Percentiles rank a stretch among this genome's conserved stretches.
Evolutionary conservation across 2,329 filamentous ascomycete species (phyloP).

Genomic region (Verticillium klebahnii): DNA sequence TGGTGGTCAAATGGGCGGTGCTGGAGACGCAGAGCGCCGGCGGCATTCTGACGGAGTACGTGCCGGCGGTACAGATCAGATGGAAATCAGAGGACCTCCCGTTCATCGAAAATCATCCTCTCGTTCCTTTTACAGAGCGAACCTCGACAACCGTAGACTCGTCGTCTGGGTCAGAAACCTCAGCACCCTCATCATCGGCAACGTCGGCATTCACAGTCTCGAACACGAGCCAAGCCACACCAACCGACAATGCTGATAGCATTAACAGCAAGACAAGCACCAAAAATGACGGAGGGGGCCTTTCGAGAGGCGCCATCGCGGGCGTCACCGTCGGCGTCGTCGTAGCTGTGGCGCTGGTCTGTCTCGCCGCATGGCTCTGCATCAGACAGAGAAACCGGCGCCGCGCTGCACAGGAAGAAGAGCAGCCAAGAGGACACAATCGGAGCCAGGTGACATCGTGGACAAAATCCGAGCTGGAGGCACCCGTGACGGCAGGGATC

Average conservation of each 20-base stretch:
- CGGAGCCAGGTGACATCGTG: neutral
- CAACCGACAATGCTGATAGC: too few relatives aligned
- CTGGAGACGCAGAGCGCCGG: neutral
- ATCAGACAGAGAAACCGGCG: neutral
- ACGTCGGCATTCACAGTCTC: neutral
- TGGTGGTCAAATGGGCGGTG: neutral
- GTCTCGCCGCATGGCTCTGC: neutral
- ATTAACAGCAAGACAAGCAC: neutral
- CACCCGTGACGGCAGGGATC: neutral
- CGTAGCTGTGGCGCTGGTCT: neutral
- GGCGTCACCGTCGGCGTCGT: neutral
- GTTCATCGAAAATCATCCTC: neutral
- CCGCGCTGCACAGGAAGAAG: neutral
- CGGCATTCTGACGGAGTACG: neutral
- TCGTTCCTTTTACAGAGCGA: neutral
- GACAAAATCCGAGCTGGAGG: neutral
- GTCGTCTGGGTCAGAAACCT: neutral
- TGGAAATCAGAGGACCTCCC: neutral
- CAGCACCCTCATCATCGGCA: neutral
- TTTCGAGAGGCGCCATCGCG: neutral
- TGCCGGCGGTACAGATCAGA: neutral
- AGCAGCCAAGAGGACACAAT: neutral
- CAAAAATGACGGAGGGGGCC: neutral
- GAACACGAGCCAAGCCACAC: neutral
- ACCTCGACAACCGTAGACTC: neutral